These are phyloP conservation scores for Boletus pseudopeckii DNA, from an alignment of 768 basidiomycete genomes.

Conservation along the genomic window DNA sequence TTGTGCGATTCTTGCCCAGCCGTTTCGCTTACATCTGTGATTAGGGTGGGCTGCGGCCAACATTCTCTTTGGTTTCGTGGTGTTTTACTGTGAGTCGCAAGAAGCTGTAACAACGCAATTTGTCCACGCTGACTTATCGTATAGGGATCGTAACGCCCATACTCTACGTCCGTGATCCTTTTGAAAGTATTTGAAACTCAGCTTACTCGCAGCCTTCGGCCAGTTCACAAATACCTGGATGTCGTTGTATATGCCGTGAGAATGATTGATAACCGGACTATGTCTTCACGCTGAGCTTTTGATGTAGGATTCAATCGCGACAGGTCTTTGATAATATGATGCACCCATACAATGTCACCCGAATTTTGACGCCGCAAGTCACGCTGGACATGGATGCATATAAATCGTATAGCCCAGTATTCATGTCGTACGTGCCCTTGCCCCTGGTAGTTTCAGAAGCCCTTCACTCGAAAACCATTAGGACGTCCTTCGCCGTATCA, in stretches of 20 bases:
- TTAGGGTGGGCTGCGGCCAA: constrained; percentile 77
- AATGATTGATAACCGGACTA: background rate
- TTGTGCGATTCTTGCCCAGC: background rate
- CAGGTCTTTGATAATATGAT: constrained; percentile 61
- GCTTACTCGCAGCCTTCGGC: background rate
- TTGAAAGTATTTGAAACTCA: constrained; percentile 31
- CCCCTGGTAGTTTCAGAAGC: background rate
- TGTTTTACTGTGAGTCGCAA: constrained; percentile 59
- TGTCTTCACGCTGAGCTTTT: background rate
- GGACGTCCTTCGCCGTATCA: constrained; percentile 27
- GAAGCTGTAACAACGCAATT: background rate
- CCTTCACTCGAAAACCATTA: constrained; percentile 5
- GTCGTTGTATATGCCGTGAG: constrained; percentile 57
- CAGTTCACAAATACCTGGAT: constrained; percentile 64
- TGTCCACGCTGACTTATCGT: background rate
- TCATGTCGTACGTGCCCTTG: constrained; percentile 40
- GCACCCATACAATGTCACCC: constrained; percentile 52
- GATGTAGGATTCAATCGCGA: constrained; percentile 53
- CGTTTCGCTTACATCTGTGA: background rate
- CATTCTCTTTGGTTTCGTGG: constrained; percentile 58
- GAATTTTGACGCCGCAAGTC: constrained; percentile 49
- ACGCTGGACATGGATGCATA: constrained; percentile 56
- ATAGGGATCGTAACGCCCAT: constrained; percentile 35
- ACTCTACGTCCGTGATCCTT: constrained; percentile 47
- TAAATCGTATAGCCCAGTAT: constrained; percentile 55